phyloP scores from a whole-genome alignment of 2,329 filamentous ascomycete genomes.

The Sclerotinia spermophila region DNA sequence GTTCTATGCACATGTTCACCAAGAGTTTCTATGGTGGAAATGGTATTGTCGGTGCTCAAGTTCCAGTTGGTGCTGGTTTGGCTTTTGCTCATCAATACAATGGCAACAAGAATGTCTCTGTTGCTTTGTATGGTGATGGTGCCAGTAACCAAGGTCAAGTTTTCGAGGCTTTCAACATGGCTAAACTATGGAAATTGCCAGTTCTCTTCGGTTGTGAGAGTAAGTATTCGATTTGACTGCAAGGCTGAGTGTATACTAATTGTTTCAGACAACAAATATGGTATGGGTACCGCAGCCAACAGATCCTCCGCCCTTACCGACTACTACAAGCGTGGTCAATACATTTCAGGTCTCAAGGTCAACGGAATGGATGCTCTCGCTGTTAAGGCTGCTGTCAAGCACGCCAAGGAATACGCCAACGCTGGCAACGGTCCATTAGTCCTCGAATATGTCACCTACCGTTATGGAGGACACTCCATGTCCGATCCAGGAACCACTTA shows the following conservation, averaged over 20 bases:
- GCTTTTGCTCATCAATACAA: slow-evolving; percentile 97
- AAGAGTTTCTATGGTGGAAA: slow-evolving; percentile 98
- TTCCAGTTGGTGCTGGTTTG: slow-evolving; percentile 92
- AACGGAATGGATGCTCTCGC: slow-evolving; percentile 99
- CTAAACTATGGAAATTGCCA: slow-evolving; percentile 96
- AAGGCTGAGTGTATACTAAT: background rate
- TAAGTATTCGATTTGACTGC: slow-evolving; percentile 47
- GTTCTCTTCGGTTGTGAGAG: slow-evolving; percentile 97
- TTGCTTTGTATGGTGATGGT: slow-evolving; percentile 95
- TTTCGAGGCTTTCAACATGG: slow-evolving; percentile 99
- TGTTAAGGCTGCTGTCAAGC: slow-evolving; percentile 92
- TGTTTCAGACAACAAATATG: slow-evolving; percentile 93
- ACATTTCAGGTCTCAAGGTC: slow-evolving; percentile 98
- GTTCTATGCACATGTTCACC: slow-evolving; percentile 99
- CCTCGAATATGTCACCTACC: slow-evolving; percentile 98
- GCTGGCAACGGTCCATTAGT: slow-evolving; percentile 89
- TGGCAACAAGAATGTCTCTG: slow-evolving; percentile 76
- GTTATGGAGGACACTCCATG: slow-evolving; percentile 99
- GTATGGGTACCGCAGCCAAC: slow-evolving; percentile 96
- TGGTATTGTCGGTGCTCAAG: slow-evolving; percentile 97
- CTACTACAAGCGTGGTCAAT: slow-evolving; percentile 99
- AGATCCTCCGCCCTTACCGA: slow-evolving; percentile 94
- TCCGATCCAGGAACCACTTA: slow-evolving; percentile 99
- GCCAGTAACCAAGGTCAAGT: slow-evolving; percentile 99
- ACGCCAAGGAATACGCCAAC: slow-evolving; percentile 83